Conservation (phyloP, 345 rosid species). For the Aurinia saxatilis region DNA sequence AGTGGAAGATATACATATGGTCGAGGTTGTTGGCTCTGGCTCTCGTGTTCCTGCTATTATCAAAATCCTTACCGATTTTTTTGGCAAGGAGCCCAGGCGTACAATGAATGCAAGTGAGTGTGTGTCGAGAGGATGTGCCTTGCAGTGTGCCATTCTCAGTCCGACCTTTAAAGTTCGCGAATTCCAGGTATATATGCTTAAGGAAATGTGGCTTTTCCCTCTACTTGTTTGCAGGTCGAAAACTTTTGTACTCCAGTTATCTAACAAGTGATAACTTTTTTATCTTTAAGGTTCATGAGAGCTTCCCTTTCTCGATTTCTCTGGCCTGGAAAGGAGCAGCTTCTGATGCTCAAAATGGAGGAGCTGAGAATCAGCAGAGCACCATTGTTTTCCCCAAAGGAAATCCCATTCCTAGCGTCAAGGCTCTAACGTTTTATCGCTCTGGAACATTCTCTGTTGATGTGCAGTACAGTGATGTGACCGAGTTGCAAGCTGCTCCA, state of each 20-base stretch:
- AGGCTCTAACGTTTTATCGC: constrained; percentile 78
- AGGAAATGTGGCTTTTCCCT: neutral
- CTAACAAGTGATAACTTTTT: neutral
- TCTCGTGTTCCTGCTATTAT: constrained; percentile 83
- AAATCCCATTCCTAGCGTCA: constrained; percentile 75
- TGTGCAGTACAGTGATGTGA: constrained; percentile 63
- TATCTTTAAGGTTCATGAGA: constrained; percentile 60
- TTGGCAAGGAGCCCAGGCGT: constrained; percentile 96
- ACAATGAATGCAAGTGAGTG: constrained; percentile 99
- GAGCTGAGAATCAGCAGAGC: constrained; percentile 63
- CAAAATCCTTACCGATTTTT: constrained; percentile 77
- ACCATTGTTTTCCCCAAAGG: constrained; percentile 82
- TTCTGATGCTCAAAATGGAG: constrained; percentile 54
- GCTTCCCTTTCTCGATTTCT: constrained; percentile 74
- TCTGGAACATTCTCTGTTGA: constrained; percentile 70
- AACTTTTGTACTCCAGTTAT: neutral
- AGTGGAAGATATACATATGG: constrained; percentile 69
- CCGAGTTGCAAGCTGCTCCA: constrained; percentile 56
- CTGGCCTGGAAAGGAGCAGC: constrained; percentile 79
- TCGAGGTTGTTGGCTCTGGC: constrained; percentile 88
- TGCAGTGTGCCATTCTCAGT: constrained; percentile 95
- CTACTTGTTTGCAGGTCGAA: neutral
- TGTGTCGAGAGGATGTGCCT: constrained; percentile 83
- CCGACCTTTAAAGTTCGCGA: constrained; percentile 97
- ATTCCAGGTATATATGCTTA: constrained; percentile 59